phyloP scores from a whole-genome alignment of 2,329 filamentous ascomycete species.

The Paecilomyces formosus region DNA sequence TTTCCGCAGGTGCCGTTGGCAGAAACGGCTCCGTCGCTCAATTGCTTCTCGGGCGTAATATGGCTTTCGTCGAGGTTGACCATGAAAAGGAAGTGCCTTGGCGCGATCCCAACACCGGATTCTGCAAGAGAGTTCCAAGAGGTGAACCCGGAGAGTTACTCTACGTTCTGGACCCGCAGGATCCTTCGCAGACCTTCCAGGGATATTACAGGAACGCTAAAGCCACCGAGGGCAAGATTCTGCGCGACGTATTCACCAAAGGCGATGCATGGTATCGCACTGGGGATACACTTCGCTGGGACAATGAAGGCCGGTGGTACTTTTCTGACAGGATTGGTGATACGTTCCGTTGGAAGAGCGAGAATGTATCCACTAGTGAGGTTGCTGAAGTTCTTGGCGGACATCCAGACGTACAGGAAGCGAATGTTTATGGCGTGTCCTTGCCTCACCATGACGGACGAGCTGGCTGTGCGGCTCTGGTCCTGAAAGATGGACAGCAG shows the following conservation, averaged over 20 bases:
- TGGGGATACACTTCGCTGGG: slow-evolving; percentile 71
- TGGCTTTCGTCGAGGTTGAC: slow-evolving; percentile 63
- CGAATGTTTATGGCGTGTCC: slow-evolving; percentile 78
- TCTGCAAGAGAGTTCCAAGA: slow-evolving; percentile 53
- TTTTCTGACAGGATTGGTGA: slow-evolving; percentile 63
- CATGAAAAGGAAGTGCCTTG: slow-evolving; percentile 59
- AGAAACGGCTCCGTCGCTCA: slow-evolving; percentile 58
- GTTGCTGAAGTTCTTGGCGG: slow-evolving; percentile 67
- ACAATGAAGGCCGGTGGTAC: slow-evolving; percentile 62
- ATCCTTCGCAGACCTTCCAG: slow-evolving; percentile 62
- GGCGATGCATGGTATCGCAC: slow-evolving; percentile 79
- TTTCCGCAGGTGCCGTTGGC: slow-evolving; percentile 69
- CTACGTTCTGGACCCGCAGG: slow-evolving; percentile 58
- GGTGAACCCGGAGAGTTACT: slow-evolving; percentile 70
- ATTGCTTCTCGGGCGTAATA: slow-evolving; percentile 43
- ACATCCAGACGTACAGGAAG: slow-evolving; percentile 62
- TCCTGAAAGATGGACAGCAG: slow-evolving; percentile 42
- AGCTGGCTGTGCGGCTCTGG: slow-evolving; percentile 70
- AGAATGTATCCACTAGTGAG: slow-evolving; percentile 76
- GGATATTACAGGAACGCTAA: slow-evolving; percentile 71
- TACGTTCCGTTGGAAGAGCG: slow-evolving; percentile 57
- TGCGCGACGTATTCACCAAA: slow-evolving; percentile 63
- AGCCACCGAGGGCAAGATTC: slow-evolving; percentile 65
- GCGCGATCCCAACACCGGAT: slow-evolving; percentile 61
- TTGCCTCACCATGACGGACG: slow-evolving; percentile 76